Conservation (phyloP, 2,329 filamentous ascomycete genomes). For the Fusarium nelsonii region DNA sequence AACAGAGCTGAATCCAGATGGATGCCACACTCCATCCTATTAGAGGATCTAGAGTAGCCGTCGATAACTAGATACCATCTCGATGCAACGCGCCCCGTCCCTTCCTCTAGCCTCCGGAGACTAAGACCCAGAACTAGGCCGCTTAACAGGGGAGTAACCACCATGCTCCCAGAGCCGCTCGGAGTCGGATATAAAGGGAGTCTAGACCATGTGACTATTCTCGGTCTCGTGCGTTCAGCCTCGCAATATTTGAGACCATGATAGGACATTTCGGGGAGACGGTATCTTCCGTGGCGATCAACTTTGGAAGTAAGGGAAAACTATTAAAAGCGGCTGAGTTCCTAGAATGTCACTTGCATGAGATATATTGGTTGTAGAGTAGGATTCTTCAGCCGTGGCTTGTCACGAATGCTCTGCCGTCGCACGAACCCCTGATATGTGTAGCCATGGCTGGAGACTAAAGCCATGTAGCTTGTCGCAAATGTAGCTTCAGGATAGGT, state of each 20-base stretch:
- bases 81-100: background rate
- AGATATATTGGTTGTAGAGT: constrained; percentile 16
- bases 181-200: background rate
- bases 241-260: constrained; percentile 15
- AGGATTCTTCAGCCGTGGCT: constrained; percentile 30
- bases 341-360: constrained; percentile 17
- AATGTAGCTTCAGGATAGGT: constrained; percentile 4
- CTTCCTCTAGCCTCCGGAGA: constrained; percentile 32
- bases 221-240: constrained; percentile 36
- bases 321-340: constrained; percentile 29
- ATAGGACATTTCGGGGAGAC: constrained; percentile 19
- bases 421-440: constrained; percentile 18
- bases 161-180: constrained; percentile 13
- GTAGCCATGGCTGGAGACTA: too few relatives aligned
- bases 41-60: background rate
- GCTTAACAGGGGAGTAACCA: background rate
- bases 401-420: background rate
- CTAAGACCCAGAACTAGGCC: constrained; percentile 4
- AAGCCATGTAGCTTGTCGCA: background rate
- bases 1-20: constrained; percentile 28
- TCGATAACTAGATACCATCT: background rate
- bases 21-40: constrained; percentile 10
- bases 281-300: constrained; percentile 14
- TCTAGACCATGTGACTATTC: constrained; percentile 29
- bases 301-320: background rate